A percentile compares a stretch with the other conserved stretches of the same genome.
These are phyloP conservation scores for Papiliotrema terrestris DNA, from an alignment of 1,284 basidiomycete genomes.

Conservation along the genomic window DNA sequence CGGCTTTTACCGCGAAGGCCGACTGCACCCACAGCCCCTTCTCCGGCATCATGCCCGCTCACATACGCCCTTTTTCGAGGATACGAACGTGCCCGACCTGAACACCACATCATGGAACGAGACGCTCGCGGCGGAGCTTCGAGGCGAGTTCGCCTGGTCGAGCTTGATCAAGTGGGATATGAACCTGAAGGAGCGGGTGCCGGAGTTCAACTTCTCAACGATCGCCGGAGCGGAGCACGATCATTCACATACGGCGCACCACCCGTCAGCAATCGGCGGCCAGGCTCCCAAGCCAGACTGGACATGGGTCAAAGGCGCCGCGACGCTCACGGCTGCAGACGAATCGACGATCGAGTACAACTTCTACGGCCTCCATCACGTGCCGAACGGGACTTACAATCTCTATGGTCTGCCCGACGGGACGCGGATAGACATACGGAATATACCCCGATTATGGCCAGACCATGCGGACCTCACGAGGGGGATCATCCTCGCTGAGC, in stretches of 20 bases:
- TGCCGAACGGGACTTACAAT: constrained; percentile 71
- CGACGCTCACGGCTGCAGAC: constrained; percentile 17
- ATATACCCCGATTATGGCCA: constrained; percentile 57
- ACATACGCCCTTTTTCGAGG: constrained; percentile 23
- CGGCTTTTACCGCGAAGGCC: constrained; percentile 44
- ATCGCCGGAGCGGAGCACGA: background rate
- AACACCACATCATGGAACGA: constrained; percentile 36
- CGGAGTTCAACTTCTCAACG: background rate
- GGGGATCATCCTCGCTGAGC: constrained; percentile 62
- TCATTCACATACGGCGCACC: background rate
- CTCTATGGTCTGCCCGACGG: constrained; percentile 66
- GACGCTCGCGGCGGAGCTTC: constrained; percentile 31
- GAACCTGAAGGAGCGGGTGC: constrained; percentile 38
- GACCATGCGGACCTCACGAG: constrained; percentile 64
- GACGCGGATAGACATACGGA: constrained; percentile 54
- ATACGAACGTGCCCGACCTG: constrained; percentile 24
- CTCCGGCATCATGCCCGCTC: background rate
- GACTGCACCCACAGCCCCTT: constrained; percentile 18
- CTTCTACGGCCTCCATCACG: constrained; percentile 64
- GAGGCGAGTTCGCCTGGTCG: constrained; percentile 40
- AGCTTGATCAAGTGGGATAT: constrained; percentile 32
- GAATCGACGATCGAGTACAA: constrained; percentile 34
- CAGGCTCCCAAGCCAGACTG: constrained; percentile 20
- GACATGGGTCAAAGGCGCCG: constrained; percentile 38
- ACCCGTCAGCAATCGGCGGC: background rate